phyloP scores from a whole-genome alignment of 257 asterid genomes.

The Przewalskia tangutica region DNA sequence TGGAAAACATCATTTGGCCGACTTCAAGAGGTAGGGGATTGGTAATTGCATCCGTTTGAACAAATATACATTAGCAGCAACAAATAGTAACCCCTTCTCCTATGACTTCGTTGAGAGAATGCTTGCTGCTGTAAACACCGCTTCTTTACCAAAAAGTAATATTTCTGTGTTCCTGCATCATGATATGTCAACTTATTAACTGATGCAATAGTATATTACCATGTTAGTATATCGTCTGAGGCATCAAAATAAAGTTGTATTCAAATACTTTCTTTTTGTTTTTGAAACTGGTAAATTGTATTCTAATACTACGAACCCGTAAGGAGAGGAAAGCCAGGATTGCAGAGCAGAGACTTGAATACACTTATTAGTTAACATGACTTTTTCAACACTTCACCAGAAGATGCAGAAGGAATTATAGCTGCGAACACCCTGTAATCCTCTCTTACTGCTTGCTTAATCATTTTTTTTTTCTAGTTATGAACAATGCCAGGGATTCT shows the following conservation, averaged over 20 bases:
- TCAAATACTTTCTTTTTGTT: no score
- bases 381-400: neutral
- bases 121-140: conserved; percentile 60
- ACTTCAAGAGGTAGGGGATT: neutral
- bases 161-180: conserved; percentile 45
- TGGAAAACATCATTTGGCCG: neutral
- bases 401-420: neutral
- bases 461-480: neutral
- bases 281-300: neutral
- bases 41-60: neutral
- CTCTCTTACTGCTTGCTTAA: neutral
- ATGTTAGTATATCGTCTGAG: neutral
- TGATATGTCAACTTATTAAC: neutral
- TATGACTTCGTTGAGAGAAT: conserved; percentile 39
- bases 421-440: neutral
- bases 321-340: neutral
- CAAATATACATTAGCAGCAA: neutral
- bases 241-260: neutral
- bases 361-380: neutral
- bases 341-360: neutral
- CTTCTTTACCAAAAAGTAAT: conserved; percentile 39
- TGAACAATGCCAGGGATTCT: neutral
- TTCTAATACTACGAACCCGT: neutral
- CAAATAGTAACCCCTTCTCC: neutral
- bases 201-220: neutral